phyloP scores from a whole-genome alignment of 495 filamentous ascomycete species.

The Pyrenula aspistea region DNA sequence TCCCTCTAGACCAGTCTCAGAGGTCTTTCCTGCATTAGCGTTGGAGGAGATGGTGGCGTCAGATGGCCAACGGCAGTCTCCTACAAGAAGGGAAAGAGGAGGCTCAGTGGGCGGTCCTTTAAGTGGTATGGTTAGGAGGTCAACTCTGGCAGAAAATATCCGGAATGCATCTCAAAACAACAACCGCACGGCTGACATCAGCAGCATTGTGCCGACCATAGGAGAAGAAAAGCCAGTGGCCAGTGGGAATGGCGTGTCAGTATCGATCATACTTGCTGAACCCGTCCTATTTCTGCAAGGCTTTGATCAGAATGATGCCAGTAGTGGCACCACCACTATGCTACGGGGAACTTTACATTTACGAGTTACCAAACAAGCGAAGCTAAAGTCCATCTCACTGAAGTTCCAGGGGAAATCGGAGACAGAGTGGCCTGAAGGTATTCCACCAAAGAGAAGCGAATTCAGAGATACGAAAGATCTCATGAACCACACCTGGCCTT shows the following conservation, averaged over 20 bases:
- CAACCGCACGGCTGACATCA: conserved; percentile 15
- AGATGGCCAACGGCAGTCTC: conserved; percentile 6
- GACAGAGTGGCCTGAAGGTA: conserved; percentile 97
- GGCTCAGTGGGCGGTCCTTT: conserved; percentile 17
- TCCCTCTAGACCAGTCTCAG: conserved; percentile 26
- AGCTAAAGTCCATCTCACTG: conserved; percentile 87
- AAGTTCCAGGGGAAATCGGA: conserved; percentile 75
- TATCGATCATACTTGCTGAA: conserved; percentile 71
- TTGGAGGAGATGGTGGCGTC: conserved; percentile 18
- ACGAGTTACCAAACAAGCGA: conserved; percentile 76
- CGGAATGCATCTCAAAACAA: conserved; percentile 9
- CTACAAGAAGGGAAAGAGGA: conserved; percentile 16
- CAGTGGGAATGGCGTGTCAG: conserved; percentile 58
- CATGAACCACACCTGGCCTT: conserved; percentile 65
- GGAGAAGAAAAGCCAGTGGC: conserved; percentile 57
- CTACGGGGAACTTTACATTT: conserved; percentile 75
- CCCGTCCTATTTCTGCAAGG: conserved; percentile 84
- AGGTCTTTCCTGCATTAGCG: conserved; percentile 24
- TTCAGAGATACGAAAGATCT: conserved; percentile 71
- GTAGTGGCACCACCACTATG: conserved; percentile 64
- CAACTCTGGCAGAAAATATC: conserved; percentile 16
- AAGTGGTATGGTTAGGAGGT: conserved; percentile 22
- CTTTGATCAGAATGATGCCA: conserved; percentile 69
- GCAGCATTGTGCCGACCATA: conserved; percentile 22
- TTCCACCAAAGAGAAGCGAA: conserved; percentile 78